phyloP scores from a whole-genome alignment of 257 asterid species.

The Solanum pinnatisectum region DNA sequence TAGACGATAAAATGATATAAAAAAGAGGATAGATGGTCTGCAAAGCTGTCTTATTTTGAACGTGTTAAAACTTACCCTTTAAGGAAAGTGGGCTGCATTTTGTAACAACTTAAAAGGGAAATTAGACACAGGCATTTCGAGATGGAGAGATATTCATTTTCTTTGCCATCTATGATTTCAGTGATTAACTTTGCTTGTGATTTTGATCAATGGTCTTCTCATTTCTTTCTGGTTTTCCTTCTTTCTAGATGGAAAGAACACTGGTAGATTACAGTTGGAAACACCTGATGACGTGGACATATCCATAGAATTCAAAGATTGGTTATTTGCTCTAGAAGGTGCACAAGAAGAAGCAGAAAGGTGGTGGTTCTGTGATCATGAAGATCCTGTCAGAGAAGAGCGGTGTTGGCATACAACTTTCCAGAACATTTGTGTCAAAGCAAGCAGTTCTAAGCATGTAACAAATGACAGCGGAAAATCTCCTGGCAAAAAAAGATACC shows the following conservation, averaged over 20 bases:
- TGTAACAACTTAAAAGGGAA: neutral
- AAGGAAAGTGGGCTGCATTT: neutral
- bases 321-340: conserved; percentile 97
- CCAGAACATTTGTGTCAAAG: conserved; percentile 51
- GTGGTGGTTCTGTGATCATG: conserved; percentile 27
- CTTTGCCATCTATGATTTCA: neutral
- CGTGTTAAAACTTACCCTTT: neutral
- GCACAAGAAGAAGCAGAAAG: conserved; percentile 53
- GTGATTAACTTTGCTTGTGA: conserved; percentile 8
- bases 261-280: conserved; percentile 51
- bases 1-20: neutral
- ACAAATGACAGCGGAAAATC: conserved; percentile 19
- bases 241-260: conserved; percentile 45
- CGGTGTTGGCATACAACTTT: conserved; percentile 89
- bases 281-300: conserved; percentile 84
- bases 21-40: neutral
- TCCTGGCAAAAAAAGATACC: conserved; percentile 40
- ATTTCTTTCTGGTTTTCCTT: neutral
- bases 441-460: conserved; percentile 44
- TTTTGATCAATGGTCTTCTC: neutral
- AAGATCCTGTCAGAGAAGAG: conserved; percentile 59
- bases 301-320: conserved; percentile 72
- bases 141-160: neutral
- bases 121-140: neutral
- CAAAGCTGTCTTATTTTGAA: neutral